These are phyloP conservation scores for Cutaneotrichosporon sp. DNA, from an alignment of 1,284 basidiomycete species.

Conservation along the genomic window DNA sequence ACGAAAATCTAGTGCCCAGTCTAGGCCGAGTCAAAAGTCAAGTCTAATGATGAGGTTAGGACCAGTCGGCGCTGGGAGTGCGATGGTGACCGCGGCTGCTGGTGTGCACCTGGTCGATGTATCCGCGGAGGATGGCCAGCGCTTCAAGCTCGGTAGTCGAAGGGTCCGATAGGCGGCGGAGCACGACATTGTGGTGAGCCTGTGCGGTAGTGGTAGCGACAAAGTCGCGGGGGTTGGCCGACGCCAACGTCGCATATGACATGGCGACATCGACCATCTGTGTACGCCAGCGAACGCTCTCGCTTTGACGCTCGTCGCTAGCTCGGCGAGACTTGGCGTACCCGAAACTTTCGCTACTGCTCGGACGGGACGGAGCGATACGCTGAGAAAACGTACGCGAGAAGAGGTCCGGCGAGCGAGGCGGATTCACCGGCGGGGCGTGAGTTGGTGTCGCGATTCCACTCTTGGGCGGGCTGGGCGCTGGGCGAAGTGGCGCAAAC, in stretches of 20 bases:
- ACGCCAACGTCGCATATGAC: conserved; percentile 5
- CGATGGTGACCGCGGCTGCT: conserved; percentile 1
- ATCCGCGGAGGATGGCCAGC: conserved; percentile 17
- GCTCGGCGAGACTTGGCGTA: conserved; percentile 1
- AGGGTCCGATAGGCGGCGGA: conserved; percentile 17
- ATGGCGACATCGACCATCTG: conserved; percentile 15
- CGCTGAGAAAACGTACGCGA: neutral
- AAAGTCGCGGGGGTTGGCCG: conserved; percentile 10
- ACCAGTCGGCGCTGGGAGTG: neutral
- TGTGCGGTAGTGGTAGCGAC: neutral
- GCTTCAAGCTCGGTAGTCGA: conserved; percentile 17
- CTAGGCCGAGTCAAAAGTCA: no score
- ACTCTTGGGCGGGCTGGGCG: neutral
- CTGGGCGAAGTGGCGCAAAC: neutral
- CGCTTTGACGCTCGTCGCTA: neutral
- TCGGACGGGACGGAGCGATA: neutral
- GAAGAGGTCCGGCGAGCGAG: neutral
- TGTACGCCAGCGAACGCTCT: conserved; percentile 9
- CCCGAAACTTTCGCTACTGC: neutral
- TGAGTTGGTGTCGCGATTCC: neutral
- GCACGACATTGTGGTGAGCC: conserved; percentile 5
- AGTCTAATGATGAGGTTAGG: neutral
- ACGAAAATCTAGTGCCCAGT: no score
- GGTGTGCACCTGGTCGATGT: conserved; percentile 18
- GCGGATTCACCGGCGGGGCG: neutral